Conservation (phyloP, 495 filamentous ascomycete species). For the Schizothecium vesticola region DNA sequence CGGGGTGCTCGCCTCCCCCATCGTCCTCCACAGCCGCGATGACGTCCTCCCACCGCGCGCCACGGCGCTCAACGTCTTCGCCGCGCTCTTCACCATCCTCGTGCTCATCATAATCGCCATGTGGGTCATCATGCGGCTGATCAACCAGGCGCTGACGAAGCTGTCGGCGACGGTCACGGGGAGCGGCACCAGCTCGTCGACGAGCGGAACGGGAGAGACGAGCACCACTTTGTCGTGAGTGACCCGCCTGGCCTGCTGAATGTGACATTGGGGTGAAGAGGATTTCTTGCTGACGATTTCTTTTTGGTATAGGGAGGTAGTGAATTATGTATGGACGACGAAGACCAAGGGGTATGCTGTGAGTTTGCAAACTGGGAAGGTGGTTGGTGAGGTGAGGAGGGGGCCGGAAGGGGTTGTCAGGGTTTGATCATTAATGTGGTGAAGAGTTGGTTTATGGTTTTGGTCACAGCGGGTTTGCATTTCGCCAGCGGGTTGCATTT, state of each 20-base stretch:
- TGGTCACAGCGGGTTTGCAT: not conserved
- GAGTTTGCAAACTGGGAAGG: not conserved
- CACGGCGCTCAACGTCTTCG: constrained; percentile 11
- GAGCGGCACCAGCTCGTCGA: not conserved
- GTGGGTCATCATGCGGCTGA: constrained; percentile 1
- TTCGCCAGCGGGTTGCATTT: not conserved
- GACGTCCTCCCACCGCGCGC: constrained; percentile 6
- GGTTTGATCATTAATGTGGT: not conserved
- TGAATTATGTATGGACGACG: not conserved
- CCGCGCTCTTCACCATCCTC: constrained; percentile 10
- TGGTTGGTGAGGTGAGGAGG: not conserved
- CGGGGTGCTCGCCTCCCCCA: not conserved
- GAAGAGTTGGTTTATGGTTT: too few species aligned
- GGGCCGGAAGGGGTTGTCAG: not conserved
- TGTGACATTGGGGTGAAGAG: too few species aligned
- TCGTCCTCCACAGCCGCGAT: not conserved
- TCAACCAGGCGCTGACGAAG: not conserved
- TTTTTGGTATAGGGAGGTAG: not conserved
- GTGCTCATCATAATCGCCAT: constrained; percentile 4
- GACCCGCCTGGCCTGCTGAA: too few species aligned
- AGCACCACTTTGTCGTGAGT: not conserved
- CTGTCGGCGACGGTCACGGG: constrained; percentile 10
- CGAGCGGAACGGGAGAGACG: not conserved
- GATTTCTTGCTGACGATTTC: not conserved
- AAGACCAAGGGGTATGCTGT: not conserved